These are phyloP conservation scores for Boletus patriciae DNA, from an alignment of 768 basidiomycete species.

Conservation along the genomic window DNA sequence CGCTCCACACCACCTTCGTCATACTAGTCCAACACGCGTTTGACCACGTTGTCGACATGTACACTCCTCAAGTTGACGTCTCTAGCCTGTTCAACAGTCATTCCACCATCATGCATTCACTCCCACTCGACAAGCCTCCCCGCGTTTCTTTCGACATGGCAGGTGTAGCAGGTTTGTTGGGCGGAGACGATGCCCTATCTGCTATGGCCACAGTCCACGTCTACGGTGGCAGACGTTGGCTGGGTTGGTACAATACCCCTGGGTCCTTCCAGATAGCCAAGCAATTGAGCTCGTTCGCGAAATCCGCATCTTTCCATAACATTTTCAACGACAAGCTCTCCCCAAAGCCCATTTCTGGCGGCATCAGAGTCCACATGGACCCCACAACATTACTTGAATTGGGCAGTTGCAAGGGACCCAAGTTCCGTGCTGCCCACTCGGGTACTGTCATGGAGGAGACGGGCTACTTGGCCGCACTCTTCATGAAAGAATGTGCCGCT, in stretches of 20 bases:
- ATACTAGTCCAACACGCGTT: background rate
- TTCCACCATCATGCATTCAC: background rate
- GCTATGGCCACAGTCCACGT: conserved; percentile 32
- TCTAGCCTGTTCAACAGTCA: background rate
- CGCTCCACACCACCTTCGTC: background rate
- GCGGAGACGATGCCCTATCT: conserved; percentile 34
- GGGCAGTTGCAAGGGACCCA: conserved; percentile 42
- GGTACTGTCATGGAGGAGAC: conserved; percentile 49
- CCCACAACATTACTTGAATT: conserved; percentile 20
- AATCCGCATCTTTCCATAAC: conserved; percentile 5
- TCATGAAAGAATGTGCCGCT: conserved; percentile 15
- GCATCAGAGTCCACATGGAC: conserved; percentile 9
- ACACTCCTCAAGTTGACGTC: background rate
- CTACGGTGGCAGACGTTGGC: conserved; percentile 24
- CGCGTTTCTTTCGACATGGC: conserved; percentile 21
- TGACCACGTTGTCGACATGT: background rate
- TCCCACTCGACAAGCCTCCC: conserved; percentile 3
- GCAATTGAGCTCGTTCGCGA: conserved; percentile 21
- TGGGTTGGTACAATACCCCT: conserved; percentile 38
- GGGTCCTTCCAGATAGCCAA: conserved; percentile 31
- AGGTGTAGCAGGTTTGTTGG: conserved; percentile 28
- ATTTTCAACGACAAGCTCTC: background rate
- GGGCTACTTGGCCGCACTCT: conserved; percentile 59
- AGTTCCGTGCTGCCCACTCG: conserved; percentile 71
- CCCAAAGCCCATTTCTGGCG: conserved; percentile 4